These are phyloP conservation scores for Corylus americana DNA, from an alignment of 306 rosid species.

Conservation along the genomic window DNA sequence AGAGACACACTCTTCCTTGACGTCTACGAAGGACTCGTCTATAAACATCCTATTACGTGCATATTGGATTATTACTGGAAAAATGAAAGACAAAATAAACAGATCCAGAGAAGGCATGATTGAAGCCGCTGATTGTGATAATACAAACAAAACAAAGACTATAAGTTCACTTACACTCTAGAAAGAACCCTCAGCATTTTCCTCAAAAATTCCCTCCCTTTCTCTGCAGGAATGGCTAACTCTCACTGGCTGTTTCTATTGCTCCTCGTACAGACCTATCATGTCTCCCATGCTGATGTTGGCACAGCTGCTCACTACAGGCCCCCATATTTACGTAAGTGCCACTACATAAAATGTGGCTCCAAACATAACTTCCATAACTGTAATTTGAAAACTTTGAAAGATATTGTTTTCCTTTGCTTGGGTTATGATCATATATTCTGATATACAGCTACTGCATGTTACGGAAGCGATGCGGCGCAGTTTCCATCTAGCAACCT, in stretches of 20 bases:
- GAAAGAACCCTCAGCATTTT: too few species aligned
- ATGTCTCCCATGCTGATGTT: constrained; percentile 42
- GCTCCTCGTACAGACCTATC: constrained; percentile 31
- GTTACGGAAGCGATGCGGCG: constrained; percentile 42
- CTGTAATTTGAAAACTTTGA: not conserved
- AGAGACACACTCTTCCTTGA: too few species aligned
- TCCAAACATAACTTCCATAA: not conserved
- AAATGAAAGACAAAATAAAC: too few species aligned
- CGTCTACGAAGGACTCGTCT: too few species aligned
- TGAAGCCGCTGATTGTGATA: too few species aligned
- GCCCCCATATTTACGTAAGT: constrained; percentile 61
- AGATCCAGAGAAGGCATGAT: too few species aligned
- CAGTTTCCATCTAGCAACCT: constrained; percentile 58
- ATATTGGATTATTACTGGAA: too few species aligned
- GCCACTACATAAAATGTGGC: not conserved
- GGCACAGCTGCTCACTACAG: constrained; percentile 60
- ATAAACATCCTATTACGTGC: too few species aligned
- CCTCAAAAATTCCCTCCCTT: too few species aligned
- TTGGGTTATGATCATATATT: too few species aligned
- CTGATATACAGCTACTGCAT: constrained; percentile 50
- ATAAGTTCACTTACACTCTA: too few species aligned
- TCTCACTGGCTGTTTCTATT: constrained; percentile 12
- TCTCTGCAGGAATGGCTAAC: constrained; percentile 27
- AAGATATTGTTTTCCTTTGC: not conserved
- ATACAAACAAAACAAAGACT: too few species aligned